Evolutionary conservation across 2,329 filamentous ascomycete species (phyloP), one percentile per base, ranked within the genome.

Genomic region (Bretziella fagacearum): DNA sequence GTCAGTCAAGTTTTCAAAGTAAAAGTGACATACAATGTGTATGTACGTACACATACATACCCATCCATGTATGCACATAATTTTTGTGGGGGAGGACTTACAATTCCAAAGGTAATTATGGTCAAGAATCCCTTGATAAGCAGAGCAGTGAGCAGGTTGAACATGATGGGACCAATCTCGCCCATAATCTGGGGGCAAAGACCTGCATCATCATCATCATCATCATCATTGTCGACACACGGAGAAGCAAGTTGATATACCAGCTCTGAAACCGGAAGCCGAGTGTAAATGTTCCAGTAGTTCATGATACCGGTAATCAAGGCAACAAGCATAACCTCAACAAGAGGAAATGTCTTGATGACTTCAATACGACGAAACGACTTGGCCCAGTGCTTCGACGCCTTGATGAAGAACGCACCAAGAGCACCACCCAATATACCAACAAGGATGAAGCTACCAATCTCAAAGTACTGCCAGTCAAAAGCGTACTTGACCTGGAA

Each of bases 331-430:
- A 87, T 65, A 0, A 98, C 89, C 60, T 98, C 91, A 8, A 94
- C 62, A 52, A 96, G 66, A 0, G 91, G 91, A 58, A 81, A 80
- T 45, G 69, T 70, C 63, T 94, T 95, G 64, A 96, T 87, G 44
- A 78, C 55, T 0, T 73, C 66, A 44, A 94, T 81, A 44, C 82
- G 80, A 36, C 91, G 78, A 65, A 98, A 96, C 0, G 79, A 82
- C 52, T 79, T 77, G 11, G 89, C 91, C 91, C 91, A 98, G 44
- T 82, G 65, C 52, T 82, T 78, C 37, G 85, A 93, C 1, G 86
- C 87, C 63, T 98, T 98, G 69, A 96, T 98, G 63, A 98, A 98
- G 1, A 95, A 63, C 1, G 91, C 91, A 11, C 91, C 91, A 6
- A 81, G 68, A 0, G 81, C 77, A 41, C 91, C 91, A 18, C 91